Conservation (phyloP, 257 asterid species). For the Solanum peruvianum region DNA sequence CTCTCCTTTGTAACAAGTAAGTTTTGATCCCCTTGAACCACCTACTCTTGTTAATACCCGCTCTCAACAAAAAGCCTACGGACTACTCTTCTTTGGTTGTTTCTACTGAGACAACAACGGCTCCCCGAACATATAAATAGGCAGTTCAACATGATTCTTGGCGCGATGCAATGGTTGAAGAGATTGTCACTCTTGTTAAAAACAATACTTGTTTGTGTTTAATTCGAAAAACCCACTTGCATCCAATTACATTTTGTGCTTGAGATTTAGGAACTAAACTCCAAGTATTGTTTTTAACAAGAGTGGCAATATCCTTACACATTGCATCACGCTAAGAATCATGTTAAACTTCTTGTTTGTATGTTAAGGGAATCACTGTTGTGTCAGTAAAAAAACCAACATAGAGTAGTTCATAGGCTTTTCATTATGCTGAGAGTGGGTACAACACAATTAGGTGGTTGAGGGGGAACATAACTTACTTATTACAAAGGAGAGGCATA, state of each 20-base stretch:
- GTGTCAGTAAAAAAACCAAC: not conserved
- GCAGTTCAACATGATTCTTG: too few relatives aligned
- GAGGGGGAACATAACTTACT: not conserved
- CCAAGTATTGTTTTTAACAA: not conserved
- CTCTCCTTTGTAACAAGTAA: too few relatives aligned
- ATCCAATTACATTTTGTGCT: not conserved
- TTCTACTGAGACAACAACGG: too few relatives aligned
- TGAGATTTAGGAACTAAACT: not conserved
- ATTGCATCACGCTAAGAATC: not conserved
- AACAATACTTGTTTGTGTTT: not conserved
- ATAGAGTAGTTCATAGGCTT: not conserved
- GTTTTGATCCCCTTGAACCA: too few relatives aligned
- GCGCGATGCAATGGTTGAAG: too few relatives aligned
- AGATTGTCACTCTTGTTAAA: too few relatives aligned
- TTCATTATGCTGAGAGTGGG: not conserved
- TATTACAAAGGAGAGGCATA: not conserved
- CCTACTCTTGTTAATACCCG: too few relatives aligned
- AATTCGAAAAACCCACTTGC: not conserved
- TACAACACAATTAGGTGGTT: not conserved
- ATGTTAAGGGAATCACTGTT: not conserved
- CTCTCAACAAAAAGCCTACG: too few relatives aligned
- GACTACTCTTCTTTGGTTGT: too few relatives aligned
- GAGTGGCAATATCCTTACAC: not conserved
- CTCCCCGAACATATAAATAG: too few relatives aligned
- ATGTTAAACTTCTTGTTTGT: not conserved